These are phyloP conservation scores for Salix brachista DNA, from an alignment of 345 rosid genomes.

Conservation along the genomic window DNA sequence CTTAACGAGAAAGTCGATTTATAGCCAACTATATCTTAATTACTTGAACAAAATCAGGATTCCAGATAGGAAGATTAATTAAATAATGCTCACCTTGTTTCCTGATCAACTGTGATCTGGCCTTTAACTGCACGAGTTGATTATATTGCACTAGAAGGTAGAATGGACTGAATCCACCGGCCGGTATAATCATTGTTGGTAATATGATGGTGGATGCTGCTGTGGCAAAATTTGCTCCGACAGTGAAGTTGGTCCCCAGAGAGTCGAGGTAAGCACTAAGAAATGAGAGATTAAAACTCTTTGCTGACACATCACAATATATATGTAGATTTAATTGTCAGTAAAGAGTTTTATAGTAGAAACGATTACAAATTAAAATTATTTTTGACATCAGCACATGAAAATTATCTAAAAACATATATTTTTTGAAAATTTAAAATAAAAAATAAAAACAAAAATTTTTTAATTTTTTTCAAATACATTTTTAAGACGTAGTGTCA, in stretches of 20 bases:
- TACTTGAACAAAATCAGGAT: too few relatives aligned
- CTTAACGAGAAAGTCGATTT: not conserved
- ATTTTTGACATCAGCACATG: too few relatives aligned
- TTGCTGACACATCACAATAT: slow-evolving; percentile 11
- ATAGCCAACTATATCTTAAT: not conserved
- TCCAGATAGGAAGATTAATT: too few relatives aligned
- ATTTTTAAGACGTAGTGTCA: too few relatives aligned
- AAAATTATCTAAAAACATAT: too few relatives aligned
- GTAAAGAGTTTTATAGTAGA: too few relatives aligned
- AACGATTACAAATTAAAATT: too few relatives aligned
- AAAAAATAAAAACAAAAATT: too few relatives aligned
- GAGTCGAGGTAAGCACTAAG: slow-evolving; percentile 34
- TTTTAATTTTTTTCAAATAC: too few relatives aligned
- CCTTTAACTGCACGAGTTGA: slow-evolving; percentile 47
- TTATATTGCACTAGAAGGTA: slow-evolving; percentile 37
- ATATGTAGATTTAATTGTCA: not conserved
- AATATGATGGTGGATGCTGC: slow-evolving; percentile 21
- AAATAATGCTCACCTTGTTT: slow-evolving; percentile 30
- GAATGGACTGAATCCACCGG: slow-evolving; percentile 35
- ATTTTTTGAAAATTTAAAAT: too few relatives aligned
- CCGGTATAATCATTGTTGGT: slow-evolving; percentile 19
- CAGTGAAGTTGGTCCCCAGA: slow-evolving; percentile 23
- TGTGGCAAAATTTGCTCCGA: slow-evolving; percentile 38
- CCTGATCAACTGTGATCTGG: slow-evolving; percentile 29
- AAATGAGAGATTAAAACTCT: slow-evolving; percentile 21